Percentiles rank a stretch among this genome's conserved stretches.
Conservation (phyloP, 106 monocot genomes). For the Acorus calamus region DNA sequence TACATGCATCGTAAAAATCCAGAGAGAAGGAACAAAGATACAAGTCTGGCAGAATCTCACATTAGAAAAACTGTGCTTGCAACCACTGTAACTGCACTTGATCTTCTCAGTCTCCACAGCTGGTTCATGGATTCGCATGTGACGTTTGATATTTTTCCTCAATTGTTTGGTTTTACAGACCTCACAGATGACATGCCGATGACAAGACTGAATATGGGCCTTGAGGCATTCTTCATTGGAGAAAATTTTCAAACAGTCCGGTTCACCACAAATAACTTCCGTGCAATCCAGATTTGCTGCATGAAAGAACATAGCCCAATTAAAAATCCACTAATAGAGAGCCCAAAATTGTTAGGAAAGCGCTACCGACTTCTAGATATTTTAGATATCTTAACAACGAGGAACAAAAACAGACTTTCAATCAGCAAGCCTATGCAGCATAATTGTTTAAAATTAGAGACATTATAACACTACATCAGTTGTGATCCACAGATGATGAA, state of each 20-base stretch:
- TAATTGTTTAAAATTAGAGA: too few relatives aligned
- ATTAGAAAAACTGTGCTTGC: conserved; percentile 52
- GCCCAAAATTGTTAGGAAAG: too few relatives aligned
- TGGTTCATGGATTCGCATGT: conserved; percentile 41
- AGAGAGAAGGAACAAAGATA: too few relatives aligned
- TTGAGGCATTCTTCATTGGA: conserved; percentile 60
- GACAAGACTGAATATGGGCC: conserved; percentile 60
- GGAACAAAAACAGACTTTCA: not conserved
- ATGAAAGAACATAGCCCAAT: not conserved
- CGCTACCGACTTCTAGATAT: too few relatives aligned
- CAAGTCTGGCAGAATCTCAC: conserved; percentile 13
- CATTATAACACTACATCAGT: too few relatives aligned
- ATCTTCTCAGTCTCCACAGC: conserved; percentile 18
- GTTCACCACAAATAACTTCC: conserved; percentile 57
- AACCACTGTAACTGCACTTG: conserved; percentile 49
- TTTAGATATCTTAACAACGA: not conserved
- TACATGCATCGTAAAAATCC: too few relatives aligned
- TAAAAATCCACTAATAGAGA: not conserved
- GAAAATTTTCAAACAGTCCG: conserved; percentile 66
- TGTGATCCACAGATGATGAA: too few relatives aligned
- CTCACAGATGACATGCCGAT: conserved; percentile 48
- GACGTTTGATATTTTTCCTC: conserved; percentile 75
- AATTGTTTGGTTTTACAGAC: conserved; percentile 57
- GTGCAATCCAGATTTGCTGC: conserved; percentile 54
- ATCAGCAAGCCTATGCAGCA: too few relatives aligned